A percentile compares a stretch with the other conserved stretches of the same genome.
Evolutionary conservation across 1,284 basidiomycete genomes (phyloP).

Genomic region (Tetrapyrgos nigripes): DNA sequence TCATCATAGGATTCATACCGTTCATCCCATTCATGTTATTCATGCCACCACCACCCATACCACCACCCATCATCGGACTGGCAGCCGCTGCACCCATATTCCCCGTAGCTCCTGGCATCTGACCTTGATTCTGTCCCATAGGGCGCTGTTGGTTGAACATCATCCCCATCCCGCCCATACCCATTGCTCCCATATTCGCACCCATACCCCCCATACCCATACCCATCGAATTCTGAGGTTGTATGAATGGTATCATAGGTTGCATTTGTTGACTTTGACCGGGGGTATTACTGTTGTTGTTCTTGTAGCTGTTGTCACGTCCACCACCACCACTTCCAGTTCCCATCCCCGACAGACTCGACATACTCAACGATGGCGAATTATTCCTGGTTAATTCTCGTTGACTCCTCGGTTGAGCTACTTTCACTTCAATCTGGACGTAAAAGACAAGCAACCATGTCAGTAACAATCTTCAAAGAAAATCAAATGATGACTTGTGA

Average conservation of each 20-base stretch:
- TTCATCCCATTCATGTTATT: too few relatives aligned
- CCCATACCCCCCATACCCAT: too few relatives aligned
- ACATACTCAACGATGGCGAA: conserved; percentile 7
- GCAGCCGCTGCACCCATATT: too few relatives aligned
- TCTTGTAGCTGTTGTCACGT: conserved; percentile 38
- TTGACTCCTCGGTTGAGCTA: conserved; percentile 79
- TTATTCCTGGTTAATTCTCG: conserved; percentile 56
- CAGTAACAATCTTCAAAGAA: conserved; percentile 11
- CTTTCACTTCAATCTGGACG: conserved; percentile 84
- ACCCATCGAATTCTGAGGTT: conserved; percentile 49
- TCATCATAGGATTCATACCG: conserved; percentile 49
- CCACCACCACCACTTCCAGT: too few relatives aligned
- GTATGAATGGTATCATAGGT: conserved; percentile 38
- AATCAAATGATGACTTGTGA: neutral
- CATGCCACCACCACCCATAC: conserved; percentile 39
- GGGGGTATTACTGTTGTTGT: conserved; percentile 16
- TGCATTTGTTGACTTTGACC: conserved; percentile 34
- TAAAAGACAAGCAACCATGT: neutral
- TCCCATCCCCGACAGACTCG: neutral
- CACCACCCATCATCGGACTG: conserved; percentile 41
- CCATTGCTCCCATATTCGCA: too few relatives aligned
- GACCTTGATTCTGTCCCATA: conserved; percentile 57
- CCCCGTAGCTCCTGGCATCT: conserved; percentile 40
- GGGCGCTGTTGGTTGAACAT: conserved; percentile 63
- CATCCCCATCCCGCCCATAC: too few relatives aligned